Base-by-base conservation (phyloP, 2,329 filamentous ascomycete species). In the Chalaropsis thielavioides region DNA sequence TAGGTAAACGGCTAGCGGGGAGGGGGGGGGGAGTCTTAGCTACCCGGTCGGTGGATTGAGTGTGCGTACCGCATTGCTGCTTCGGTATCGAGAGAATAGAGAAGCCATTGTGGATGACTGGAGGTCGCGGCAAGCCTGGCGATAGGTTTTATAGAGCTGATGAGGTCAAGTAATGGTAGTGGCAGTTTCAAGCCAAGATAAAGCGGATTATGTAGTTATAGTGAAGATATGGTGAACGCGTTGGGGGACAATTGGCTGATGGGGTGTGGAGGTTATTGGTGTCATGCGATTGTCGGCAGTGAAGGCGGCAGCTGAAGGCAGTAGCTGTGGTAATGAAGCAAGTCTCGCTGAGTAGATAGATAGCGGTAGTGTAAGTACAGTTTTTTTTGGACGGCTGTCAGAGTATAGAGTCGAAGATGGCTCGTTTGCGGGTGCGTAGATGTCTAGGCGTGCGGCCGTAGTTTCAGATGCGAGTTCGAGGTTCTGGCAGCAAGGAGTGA, bases 21-120 rank as follows among this genome's bases (percentile, higher is more conserved):
- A 41, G 65, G 51, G 5, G 46, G 46, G 5, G 6, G 46, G 22
- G 46, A n/a, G 22, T 8, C n/a, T 51, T n/a, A 51, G 22, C 22
- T 24, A 56, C 22, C 35, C 35, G 35, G 35, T 38, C 13, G 24
- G 51, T 19, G 31, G 51, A 41, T 41, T 22, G 40, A 38, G 41
- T n/a, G 19, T 19, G 44, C 61, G 13, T 65, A 65, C 64, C 61
- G 64, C 61, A 56, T 60, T 66, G 27, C 24, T 62, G 61, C 49
- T 63, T 63, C 64, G 27, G 41, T 66, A 66, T 51, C 61, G 49
- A 63, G 64, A 54, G 41, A 66, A 63, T 46, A 66, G 17, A 13
- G 64, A 63, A 60, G 64, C 4, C 64, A 66, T 66, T 63, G 40
- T 59, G 61, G 17, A 17, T 40, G 27, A 1, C 38, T 7, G 24